Conservation (phyloP, 192 early-diverging fungal species). For the Blastocladiella britannica region DNA sequence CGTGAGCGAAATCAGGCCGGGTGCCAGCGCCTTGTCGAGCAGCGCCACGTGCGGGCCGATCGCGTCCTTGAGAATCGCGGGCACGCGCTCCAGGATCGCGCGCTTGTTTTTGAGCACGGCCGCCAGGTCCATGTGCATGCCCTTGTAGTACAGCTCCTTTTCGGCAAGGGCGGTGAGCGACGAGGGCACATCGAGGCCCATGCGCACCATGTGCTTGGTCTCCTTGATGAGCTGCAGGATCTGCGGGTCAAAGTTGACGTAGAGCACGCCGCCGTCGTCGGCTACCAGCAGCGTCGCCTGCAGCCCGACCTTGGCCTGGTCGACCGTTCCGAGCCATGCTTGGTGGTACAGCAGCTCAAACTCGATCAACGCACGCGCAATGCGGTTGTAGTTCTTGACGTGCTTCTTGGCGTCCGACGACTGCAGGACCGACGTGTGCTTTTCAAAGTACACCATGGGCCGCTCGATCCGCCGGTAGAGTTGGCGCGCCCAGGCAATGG, state of each 20-base stretch:
- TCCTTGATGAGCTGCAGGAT: conserved; percentile 96
- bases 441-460: conserved; percentile 34
- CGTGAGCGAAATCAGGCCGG: conserved; percentile 40
- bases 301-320: conserved; percentile 37
- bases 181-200: conserved; percentile 82
- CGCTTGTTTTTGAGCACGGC: conserved; percentile 17
- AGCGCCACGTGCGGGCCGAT: conserved; percentile 72
- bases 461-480: conserved; percentile 35
- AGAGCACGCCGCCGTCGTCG: conserved; percentile 39
- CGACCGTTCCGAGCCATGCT: conserved; percentile 33
- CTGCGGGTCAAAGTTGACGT: conserved; percentile 84
- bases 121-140: conserved; percentile 16
- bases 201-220: conserved; percentile 82
- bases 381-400: conserved; percentile 44
- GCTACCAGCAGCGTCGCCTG: conserved; percentile 38
- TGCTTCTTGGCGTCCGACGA: conserved; percentile 37
- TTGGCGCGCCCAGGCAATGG: conserved; percentile 39
- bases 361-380: conserved; percentile 37
- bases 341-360: conserved; percentile 38
- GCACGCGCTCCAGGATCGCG: conserved; percentile 47
- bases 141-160: conserved; percentile 58
- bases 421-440: conserved; percentile 28
- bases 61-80: conserved; percentile 81
- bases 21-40: conserved; percentile 85
- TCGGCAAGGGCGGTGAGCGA: conserved; percentile 74